These are phyloP conservation scores for Debaryomycetaceae sp. DNA, from an alignment of 1,139 yeast genomes.

Conservation along the genomic window DNA sequence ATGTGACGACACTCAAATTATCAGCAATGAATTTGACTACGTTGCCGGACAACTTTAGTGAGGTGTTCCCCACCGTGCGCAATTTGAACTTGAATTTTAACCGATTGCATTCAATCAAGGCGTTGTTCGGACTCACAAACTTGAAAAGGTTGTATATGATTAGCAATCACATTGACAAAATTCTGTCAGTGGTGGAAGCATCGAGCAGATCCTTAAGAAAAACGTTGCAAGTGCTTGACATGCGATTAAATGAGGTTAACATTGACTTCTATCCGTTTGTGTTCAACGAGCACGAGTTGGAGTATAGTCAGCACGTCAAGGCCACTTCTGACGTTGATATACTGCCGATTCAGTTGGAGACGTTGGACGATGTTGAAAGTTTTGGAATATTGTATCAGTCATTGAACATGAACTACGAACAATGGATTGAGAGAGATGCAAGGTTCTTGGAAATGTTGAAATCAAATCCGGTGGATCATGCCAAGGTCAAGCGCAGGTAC, in stretches of 20 bases:
- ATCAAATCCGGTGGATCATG: slow-evolving; percentile 14
- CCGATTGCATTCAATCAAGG: slow-evolving; percentile 26
- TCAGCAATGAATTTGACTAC: slow-evolving; percentile 40
- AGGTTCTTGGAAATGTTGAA: slow-evolving; percentile 22
- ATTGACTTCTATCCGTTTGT: slow-evolving; percentile 49
- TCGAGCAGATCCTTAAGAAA: slow-evolving; percentile 21
- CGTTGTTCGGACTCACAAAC: slow-evolving; percentile 25
- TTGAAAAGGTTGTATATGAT: slow-evolving; percentile 40
- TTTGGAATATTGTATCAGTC: slow-evolving; percentile 40
- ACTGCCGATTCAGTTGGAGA: slow-evolving; percentile 37
- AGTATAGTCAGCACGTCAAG: slow-evolving; percentile 15
- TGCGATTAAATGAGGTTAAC: slow-evolving; percentile 49
- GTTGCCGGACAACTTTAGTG: slow-evolving; percentile 33
- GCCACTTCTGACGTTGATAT: slow-evolving; percentile 11
- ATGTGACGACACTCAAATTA: slow-evolving; percentile 35
- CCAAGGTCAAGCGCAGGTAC: slow-evolving; percentile 25
- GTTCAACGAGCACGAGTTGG: slow-evolving; percentile 44
- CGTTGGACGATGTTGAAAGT: slow-evolving; percentile 43
- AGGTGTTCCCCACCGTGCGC: slow-evolving; percentile 42
- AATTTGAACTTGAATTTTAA: slow-evolving; percentile 52
- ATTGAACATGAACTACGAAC: slow-evolving; percentile 26
- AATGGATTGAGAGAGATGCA: slow-evolving; percentile 37
- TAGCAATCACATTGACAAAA: slow-evolving; percentile 38
- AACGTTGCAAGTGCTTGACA: slow-evolving; percentile 38
- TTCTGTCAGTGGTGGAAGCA: slow-evolving; percentile 33